Base-by-base conservation (phyloP, 2,329 filamentous ascomycete genomes). In the Beauveria sp. region DNA sequence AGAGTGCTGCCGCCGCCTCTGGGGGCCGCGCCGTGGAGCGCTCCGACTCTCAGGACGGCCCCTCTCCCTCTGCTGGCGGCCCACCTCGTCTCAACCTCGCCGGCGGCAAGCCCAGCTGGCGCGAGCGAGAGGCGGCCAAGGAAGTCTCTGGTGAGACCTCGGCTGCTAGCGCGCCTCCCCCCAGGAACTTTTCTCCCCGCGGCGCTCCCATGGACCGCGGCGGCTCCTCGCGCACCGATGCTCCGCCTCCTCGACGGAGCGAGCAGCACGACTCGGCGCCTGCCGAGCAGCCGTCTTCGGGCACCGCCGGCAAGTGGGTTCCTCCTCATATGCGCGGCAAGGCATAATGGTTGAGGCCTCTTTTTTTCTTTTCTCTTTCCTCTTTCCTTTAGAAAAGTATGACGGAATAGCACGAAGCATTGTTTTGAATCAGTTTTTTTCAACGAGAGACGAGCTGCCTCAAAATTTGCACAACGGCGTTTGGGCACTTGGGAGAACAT, bases 61-160 rank as follows among this genome's bases (percentile, higher is more conserved):
- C 74, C 45, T 68, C 72, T 40, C 69, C 74, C 40, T 68, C 72
- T 40, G 63, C 68, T 67, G 68, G 76, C 63, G 83, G 80, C 46
- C 86, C 86, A 52, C 88, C 87, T 45, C 82, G 80, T 65, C 79
- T 91, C 64, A 74, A 79, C 59, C 82, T 91, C 60, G 76, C 83
- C 64, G 83, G 84, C 67, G 79, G 72, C 72, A 88, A 86, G 77
- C 80, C 85, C 60, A 84, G 82, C 68, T 92, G 89, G 89, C 86
- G 89, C 73, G 88, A 91, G 38, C 87, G 88, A 69, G 83, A 91
- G 74, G 85, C 84, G 56, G 76, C 79, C 64, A 80, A 69, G 68
- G 71, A 76, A 42, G 68, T 71, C 10, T 69, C 67, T 16, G 69
- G 69, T n/a, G 68, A 68, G 14, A 69, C 71, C 53, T 68, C 74